Percentiles rank a stretch among this genome's conserved stretches.
These are phyloP conservation scores for Serendipita sp. DNA, from an alignment of 768 basidiomycete genomes.

Conservation along the genomic window DNA sequence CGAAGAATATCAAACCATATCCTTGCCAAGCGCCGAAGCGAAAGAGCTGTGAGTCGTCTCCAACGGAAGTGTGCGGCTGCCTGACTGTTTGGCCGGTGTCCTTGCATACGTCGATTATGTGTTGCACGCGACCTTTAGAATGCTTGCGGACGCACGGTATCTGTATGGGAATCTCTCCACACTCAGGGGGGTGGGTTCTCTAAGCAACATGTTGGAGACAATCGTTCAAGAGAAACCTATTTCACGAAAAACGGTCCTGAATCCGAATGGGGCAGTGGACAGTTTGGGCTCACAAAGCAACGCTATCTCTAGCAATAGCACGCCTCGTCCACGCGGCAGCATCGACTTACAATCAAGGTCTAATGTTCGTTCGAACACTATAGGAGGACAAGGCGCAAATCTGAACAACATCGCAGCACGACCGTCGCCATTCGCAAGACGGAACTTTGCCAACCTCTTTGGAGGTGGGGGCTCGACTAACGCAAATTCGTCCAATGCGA, in stretches of 20 bases:
- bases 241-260: constrained; percentile 9
- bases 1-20: constrained; percentile 71
- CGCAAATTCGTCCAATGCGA: background rate
- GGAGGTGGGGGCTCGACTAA: background rate
- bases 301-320: background rate
- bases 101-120: background rate
- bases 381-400: background rate
- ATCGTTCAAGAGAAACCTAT: constrained; percentile 70
- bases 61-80: background rate
- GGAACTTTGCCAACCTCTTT: background rate
- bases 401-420: constrained; percentile 3
- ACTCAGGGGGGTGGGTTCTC: constrained; percentile 56
- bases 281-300: background rate
- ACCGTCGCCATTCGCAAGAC: background rate
- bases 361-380: background rate
- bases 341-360: background rate
- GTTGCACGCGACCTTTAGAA: constrained; percentile 26
- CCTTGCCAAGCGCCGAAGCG: constrained; percentile 67
- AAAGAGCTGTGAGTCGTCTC: constrained; percentile 54
- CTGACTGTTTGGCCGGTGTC: background rate
- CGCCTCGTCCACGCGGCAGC: constrained; percentile 6
- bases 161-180: constrained; percentile 60
- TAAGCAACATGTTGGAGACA: constrained; percentile 68
- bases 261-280: background rate
- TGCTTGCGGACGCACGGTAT: constrained; percentile 65